These are phyloP conservation scores for Pseudogymnoascus verrucosus DNA, from an alignment of 2,329 filamentous ascomycete species.

Conservation along the genomic window DNA sequence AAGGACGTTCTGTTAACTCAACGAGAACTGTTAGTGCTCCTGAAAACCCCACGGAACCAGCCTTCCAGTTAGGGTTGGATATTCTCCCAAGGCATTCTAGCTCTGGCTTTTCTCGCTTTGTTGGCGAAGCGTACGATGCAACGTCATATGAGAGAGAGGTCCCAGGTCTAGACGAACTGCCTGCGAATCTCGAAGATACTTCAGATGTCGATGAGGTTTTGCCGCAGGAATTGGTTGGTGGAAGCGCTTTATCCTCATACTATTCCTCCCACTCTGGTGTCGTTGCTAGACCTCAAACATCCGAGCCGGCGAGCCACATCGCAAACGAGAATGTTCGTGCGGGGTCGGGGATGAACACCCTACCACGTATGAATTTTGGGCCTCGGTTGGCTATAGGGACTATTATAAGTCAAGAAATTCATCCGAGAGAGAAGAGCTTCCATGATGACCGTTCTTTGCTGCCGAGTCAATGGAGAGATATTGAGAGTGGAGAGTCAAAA, in stretches of 20 bases:
- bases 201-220: neutral
- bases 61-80: neutral
- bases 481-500: neutral
- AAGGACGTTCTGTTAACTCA: neutral
- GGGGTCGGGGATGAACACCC: neutral
- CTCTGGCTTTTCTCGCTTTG: neutral
- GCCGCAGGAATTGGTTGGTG: neutral
- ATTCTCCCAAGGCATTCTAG: slow-evolving; percentile 1
- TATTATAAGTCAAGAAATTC: neutral
- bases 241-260: neutral
- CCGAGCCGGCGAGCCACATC: neutral
- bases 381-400: neutral
- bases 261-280: neutral
- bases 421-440: slow-evolving; percentile 16
- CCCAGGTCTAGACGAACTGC: slow-evolving; percentile 1
- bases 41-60: neutral
- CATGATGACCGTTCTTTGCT: slow-evolving; percentile 23
- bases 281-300: neutral
- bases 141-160: slow-evolving; percentile 9
- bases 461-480: slow-evolving; percentile 19
- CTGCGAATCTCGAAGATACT: neutral
- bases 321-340: neutral
- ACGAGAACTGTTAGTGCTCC: neutral
- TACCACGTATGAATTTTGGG: neutral
- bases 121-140: neutral